Evolutionary conservation across 2,329 filamentous ascomycete genomes (phyloP).

Genomic region (Nectriaceae sp.): DNA sequence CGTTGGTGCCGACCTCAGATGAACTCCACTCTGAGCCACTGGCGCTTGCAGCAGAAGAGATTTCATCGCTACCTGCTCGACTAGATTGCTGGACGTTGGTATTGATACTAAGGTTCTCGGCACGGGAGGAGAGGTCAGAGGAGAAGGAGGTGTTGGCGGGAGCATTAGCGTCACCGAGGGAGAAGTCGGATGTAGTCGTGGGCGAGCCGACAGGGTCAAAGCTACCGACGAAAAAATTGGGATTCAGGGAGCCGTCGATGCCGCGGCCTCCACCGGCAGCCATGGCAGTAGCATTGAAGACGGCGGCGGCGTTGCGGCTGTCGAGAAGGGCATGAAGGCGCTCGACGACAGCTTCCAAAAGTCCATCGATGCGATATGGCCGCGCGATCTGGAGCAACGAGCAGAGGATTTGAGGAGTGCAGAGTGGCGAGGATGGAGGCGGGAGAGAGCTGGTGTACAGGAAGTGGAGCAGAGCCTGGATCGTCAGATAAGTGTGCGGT

Average conservation of each 20-base stretch:
- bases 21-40: slow-evolving; percentile 60
- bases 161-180: slow-evolving; percentile 31
- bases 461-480: slow-evolving; percentile 89
- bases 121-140: slow-evolving; percentile 36
- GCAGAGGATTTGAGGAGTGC: slow-evolving; percentile 93
- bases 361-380: slow-evolving; percentile 89
- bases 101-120: slow-evolving; percentile 50
- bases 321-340: slow-evolving; percentile 87
- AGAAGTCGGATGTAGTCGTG: slow-evolving; percentile 36
- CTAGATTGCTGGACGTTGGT: slow-evolving; percentile 40
- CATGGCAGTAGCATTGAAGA: slow-evolving; percentile 98
- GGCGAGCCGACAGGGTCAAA: slow-evolving; percentile 44
- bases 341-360: slow-evolving; percentile 91
- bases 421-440: slow-evolving; percentile 71
- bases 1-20: slow-evolving; percentile 53
- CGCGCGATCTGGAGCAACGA: slow-evolving; percentile 91
- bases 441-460: slow-evolving; percentile 92
- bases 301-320: slow-evolving; percentile 89
- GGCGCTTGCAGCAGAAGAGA: slow-evolving; percentile 52
- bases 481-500: slow-evolving; percentile 85
- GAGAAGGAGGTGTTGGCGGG: slow-evolving; percentile 18
- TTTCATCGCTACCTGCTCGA: slow-evolving; percentile 48
- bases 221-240: slow-evolving; percentile 60
- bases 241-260: slow-evolving; percentile 67
- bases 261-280: slow-evolving; percentile 89